Evolutionary conservation across 805 yeast genomes (phyloP).

Genomic region (Scheffersomyces amazonensis): DNA sequence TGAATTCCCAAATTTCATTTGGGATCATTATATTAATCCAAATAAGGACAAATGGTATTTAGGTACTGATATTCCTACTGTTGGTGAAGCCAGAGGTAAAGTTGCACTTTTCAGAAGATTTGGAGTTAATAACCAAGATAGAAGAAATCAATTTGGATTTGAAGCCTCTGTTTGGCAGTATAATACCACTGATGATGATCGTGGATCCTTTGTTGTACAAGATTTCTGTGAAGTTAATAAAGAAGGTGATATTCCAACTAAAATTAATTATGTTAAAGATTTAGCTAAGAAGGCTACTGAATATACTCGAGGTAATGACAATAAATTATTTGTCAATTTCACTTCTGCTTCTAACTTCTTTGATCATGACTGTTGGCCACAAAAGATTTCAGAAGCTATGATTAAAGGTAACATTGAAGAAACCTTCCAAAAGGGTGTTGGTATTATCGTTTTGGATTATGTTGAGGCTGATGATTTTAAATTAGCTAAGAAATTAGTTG

Average conservation of each 20-base stretch:
- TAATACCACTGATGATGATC: slow-evolving; percentile 63
- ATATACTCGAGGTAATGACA: slow-evolving; percentile 42
- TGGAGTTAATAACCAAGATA: slow-evolving; percentile 51
- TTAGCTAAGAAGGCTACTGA: slow-evolving; percentile 52
- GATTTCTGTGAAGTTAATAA: slow-evolving; percentile 67
- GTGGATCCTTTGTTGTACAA: slow-evolving; percentile 62
- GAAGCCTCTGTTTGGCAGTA: slow-evolving; percentile 67
- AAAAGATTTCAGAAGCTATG: slow-evolving; percentile 56
- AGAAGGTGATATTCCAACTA: slow-evolving; percentile 52
- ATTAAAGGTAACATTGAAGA: slow-evolving; percentile 40
- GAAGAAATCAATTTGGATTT: slow-evolving; percentile 52
- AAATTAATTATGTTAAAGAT: slow-evolving; percentile 54
- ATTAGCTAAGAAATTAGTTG: slow-evolving; percentile 47
- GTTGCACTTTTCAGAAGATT: slow-evolving; percentile 66
- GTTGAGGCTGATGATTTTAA: slow-evolving; percentile 63
- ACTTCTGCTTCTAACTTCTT: slow-evolving; percentile 73
- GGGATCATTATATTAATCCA: slow-evolving; percentile 53
- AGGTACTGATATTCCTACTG: slow-evolving; percentile 50
- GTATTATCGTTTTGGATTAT: slow-evolving; percentile 67
- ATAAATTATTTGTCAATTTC: slow-evolving; percentile 66
- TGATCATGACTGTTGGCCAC: slow-evolving; percentile 74
- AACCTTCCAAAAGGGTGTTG: slow-evolving; percentile 54
- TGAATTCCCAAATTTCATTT: slow-evolving; percentile 61
- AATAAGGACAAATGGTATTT: slow-evolving; percentile 60
- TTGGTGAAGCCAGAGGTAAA: slow-evolving; percentile 67